Evolutionary conservation across 1,284 basidiomycete species (phyloP).

Genomic region (Boletus smithii): DNA sequence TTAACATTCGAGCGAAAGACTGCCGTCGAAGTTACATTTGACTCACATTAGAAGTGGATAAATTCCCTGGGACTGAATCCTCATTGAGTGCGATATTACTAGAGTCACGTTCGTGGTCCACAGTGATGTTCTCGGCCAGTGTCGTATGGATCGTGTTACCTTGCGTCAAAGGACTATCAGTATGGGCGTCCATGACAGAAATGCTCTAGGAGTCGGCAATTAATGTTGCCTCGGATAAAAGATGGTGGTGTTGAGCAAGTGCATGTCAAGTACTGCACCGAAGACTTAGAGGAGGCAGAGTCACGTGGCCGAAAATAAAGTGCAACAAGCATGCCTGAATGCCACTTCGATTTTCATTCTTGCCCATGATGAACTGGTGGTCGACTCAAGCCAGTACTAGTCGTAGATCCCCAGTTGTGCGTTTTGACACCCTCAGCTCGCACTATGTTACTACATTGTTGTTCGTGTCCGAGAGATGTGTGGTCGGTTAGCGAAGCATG

Average conservation of each 20-base stretch:
- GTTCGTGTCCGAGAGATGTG: neutral
- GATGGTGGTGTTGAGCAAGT: constrained; percentile 1
- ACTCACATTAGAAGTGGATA: constrained; percentile 9
- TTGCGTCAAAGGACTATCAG: neutral
- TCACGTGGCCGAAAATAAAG: constrained; percentile 19
- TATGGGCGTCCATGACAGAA: constrained; percentile 11
- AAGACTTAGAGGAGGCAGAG: neutral
- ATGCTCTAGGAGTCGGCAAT: neutral
- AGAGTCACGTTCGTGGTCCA: neutral
- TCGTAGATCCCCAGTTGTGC: neutral
- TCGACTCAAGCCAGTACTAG: neutral
- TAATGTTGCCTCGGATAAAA: neutral
- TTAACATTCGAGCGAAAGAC: neutral
- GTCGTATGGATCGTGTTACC: neutral
- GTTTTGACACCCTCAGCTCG: neutral
- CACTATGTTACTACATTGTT: neutral
- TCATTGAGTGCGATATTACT: neutral
- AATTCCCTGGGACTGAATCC: neutral
- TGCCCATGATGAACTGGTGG: too few species aligned
- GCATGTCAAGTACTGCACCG: neutral
- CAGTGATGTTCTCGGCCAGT: neutral
- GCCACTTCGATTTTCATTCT: too few species aligned
- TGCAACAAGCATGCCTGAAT: neutral
- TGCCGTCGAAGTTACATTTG: neutral
- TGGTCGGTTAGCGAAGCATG: neutral